These are phyloP conservation scores for Endogone sp. DNA, from an alignment of 192 early-diverging fungal genomes.

Conservation along the genomic window DNA sequence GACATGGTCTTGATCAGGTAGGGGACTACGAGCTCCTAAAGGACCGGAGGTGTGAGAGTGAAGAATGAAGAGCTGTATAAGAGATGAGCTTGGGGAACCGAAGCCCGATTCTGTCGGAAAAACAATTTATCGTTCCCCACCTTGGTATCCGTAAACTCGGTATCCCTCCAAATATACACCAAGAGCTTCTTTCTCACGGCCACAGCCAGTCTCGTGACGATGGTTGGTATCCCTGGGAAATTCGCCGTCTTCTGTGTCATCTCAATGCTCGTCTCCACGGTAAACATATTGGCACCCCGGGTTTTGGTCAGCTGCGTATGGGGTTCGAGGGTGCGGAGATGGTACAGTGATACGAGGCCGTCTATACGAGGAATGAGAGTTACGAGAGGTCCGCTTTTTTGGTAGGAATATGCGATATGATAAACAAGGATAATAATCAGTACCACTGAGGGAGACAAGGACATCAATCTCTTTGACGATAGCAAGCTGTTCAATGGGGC, in stretches of 20 bases:
- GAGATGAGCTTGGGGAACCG: no score
- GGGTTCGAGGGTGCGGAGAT: constrained; percentile 66
- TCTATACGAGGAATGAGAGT: constrained; percentile 48
- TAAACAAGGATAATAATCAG: neutral
- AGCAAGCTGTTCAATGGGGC: constrained; percentile 68
- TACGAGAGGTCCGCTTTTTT: neutral
- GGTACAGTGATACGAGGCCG: constrained; percentile 66
- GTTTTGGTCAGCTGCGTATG: constrained; percentile 66
- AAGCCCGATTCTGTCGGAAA: no score
- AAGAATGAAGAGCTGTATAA: no score
- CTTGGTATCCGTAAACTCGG: constrained; percentile 64
- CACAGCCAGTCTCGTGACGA: constrained; percentile 71
- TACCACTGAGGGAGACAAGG: constrained; percentile 65
- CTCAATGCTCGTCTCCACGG: constrained; percentile 69
- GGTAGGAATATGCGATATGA: neutral
- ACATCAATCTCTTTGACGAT: constrained; percentile 72
- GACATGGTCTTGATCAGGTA: constrained; percentile 72
- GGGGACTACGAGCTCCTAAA: constrained; percentile 64
- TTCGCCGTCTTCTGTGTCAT: constrained; percentile 46
- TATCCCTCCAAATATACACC: constrained; percentile 74
- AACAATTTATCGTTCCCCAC: no score
- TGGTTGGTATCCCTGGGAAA: constrained; percentile 46
- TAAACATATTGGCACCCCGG: constrained; percentile 71
- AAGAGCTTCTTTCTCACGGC: constrained; percentile 66
- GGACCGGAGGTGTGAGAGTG: no score